Percentiles rank a stretch among this genome's conserved stretches.
phyloP scores from a whole-genome alignment of 2,329 filamentous ascomycete genomes.

The Pestalotiopsis fici region DNA sequence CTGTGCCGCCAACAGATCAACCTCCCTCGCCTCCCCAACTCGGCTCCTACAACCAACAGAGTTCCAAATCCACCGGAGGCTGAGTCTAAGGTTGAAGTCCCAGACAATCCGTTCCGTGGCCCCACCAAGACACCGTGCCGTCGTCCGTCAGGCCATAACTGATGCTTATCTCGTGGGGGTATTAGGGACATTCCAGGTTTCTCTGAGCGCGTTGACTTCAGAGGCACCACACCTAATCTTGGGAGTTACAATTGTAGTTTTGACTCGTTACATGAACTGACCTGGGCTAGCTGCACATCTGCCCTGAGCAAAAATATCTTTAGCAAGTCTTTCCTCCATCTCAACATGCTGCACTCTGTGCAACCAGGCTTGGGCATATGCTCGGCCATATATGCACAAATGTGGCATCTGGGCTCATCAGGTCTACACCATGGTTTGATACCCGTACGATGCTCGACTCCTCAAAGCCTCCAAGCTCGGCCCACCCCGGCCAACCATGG shows the following conservation, averaged over 20 bases:
- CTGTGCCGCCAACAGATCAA: not conserved
- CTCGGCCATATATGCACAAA: not conserved
- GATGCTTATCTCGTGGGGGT: not conserved
- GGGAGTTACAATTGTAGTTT: not conserved
- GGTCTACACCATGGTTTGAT: not conserved
- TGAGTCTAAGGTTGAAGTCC: not conserved
- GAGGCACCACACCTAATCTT: not conserved
- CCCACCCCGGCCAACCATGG: not conserved
- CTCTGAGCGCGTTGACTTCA: not conserved
- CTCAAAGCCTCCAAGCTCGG: not conserved
- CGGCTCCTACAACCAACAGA: not conserved
- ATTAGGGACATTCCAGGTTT: not conserved
- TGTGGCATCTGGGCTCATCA: not conserved
- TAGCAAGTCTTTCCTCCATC: not conserved
- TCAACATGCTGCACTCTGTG: not conserved
- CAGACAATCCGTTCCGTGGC: not conserved
- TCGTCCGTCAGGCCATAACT: not conserved
- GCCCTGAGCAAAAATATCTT: not conserved
- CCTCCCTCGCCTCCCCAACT: not conserved
- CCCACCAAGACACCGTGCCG: not conserved
- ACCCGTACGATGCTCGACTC: constrained; percentile 1
- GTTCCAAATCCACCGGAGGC: not conserved
- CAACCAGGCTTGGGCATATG: not conserved
- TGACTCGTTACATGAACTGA: not conserved
- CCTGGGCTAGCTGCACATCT: not conserved